phyloP scores from a whole-genome alignment of 257 asterid genomes.

The Solanum raphanifolium region DNA sequence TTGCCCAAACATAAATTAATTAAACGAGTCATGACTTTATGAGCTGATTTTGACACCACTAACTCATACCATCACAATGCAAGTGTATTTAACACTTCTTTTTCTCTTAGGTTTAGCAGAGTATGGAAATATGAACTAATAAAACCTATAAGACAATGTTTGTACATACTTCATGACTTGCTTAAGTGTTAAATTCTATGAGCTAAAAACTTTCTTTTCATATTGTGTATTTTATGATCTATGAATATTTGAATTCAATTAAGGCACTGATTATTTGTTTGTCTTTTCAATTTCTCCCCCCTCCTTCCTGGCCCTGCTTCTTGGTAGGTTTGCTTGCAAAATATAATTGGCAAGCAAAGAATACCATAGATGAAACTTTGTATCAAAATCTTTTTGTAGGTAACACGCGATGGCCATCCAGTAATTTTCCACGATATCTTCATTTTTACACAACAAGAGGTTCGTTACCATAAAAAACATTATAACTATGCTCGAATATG shows the following conservation, averaged over 20 bases:
- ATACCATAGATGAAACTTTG: neutral
- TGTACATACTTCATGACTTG: neutral
- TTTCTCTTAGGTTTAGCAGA: neutral
- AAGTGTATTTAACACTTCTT: neutral
- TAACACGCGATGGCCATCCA: slow-evolving; percentile 16
- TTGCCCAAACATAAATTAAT: neutral
- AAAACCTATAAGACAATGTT: neutral
- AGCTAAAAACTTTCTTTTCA: neutral
- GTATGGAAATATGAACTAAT: neutral
- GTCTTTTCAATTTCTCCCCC: neutral
- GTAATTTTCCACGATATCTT: slow-evolving; percentile 24
- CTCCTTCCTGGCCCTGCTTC: neutral
- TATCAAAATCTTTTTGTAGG: slow-evolving; percentile 16
- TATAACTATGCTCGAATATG: neutral
- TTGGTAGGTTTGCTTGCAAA: neutral
- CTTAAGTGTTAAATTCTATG: neutral
- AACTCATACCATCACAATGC: neutral
- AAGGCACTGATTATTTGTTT: neutral
- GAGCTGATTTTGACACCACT: neutral
- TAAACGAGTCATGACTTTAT: too few species aligned
- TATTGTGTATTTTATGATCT: neutral
- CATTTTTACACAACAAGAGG: slow-evolving; percentile 15
- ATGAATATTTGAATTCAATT: neutral
- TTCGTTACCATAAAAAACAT: neutral
- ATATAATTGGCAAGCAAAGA: neutral